Percentiles rank a stretch among this genome's conserved stretches.
Conservation (phyloP, 129 eudicot species). For the Flaveria robusta region DNA sequence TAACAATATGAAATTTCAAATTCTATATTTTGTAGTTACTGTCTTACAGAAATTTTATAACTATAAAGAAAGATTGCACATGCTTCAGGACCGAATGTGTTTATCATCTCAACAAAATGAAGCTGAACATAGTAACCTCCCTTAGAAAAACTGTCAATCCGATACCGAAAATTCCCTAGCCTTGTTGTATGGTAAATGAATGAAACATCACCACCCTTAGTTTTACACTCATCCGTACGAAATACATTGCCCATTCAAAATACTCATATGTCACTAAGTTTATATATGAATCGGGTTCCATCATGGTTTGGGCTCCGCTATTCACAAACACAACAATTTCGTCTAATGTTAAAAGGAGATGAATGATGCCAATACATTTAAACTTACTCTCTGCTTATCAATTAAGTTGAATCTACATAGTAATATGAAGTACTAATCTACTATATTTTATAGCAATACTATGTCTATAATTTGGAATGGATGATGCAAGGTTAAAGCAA, state of each 20-base stretch:
- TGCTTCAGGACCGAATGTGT: conserved; percentile 83
- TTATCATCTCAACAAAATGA: conserved; percentile 85
- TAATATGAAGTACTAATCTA: neutral
- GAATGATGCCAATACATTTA: neutral
- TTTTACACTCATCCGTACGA: conserved; percentile 64
- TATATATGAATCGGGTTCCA: conserved; percentile 43
- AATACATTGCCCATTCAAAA: conserved; percentile 73
- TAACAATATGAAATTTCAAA: conserved; percentile 8
- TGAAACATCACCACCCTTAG: conserved; percentile 72
- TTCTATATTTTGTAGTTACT: neutral
- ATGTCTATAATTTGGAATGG: neutral
- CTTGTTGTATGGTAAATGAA: conserved; percentile 78
- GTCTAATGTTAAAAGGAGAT: conserved; percentile 45
- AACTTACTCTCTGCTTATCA: conserved; percentile 1
- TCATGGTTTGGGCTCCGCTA: conserved; percentile 60
- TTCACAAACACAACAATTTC: conserved; percentile 71
- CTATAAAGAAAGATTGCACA: conserved; percentile 13
- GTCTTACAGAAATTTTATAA: neutral
- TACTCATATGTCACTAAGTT: conserved; percentile 55
- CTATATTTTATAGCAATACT: neutral
- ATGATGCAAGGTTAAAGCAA: too few relatives aligned
- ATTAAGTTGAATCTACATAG: neutral
- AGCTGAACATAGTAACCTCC: conserved; percentile 83
- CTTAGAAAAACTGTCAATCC: conserved; percentile 55
- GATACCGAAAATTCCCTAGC: conserved; percentile 70